A percentile compares a stretch with the other conserved stretches of the same genome.
phyloP scores from a whole-genome alignment of 1,284 basidiomycete species.

The Moniliophthora roreri region DNA sequence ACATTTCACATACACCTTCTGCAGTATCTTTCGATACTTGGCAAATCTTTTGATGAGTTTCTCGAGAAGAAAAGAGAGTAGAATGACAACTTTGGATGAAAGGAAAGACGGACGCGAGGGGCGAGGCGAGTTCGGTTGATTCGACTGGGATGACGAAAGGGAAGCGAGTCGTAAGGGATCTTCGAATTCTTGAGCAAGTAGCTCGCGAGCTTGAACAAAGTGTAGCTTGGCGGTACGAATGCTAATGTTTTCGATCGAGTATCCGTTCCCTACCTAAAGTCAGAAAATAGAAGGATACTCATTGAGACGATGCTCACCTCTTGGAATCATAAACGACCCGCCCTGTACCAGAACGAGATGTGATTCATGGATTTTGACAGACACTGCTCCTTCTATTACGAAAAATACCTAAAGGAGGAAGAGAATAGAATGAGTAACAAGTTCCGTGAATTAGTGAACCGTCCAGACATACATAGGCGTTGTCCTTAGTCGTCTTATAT shows the following conservation, averaged over 20 bases:
- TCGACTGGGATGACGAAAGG: conserved; percentile 4
- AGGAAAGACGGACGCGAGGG: conserved; percentile 28
- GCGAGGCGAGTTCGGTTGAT: not conserved
- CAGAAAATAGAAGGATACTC: not conserved
- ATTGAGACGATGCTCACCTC: conserved; percentile 9
- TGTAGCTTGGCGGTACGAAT: conserved; percentile 14
- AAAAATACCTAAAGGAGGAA: conserved; percentile 15
- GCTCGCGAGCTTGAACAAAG: conserved; percentile 18
- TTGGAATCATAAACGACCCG: conserved; percentile 18
- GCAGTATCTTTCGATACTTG: conserved; percentile 13
- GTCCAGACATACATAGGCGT: conserved; percentile 15
- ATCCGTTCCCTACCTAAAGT: conserved; percentile 15
- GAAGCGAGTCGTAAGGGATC: conserved; percentile 16
- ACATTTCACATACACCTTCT: conserved; percentile 12
- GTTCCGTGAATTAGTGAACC: not conserved
- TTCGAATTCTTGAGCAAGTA: conserved; percentile 13
- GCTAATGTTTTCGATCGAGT: conserved; percentile 19
- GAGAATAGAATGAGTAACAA: not conserved
- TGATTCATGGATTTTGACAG: conserved; percentile 17
- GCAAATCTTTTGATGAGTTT: conserved; percentile 14
- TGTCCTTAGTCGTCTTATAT: conserved; percentile 17
- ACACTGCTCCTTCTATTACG: conserved; percentile 18
- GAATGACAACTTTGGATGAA: conserved; percentile 53
- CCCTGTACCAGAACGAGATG: conserved; percentile 14
- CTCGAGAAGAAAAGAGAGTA: conserved; percentile 36